Evolutionary conservation across 169 alveolate genomes (phyloP).

Genomic region (Plasmodium gallinaceum): DNA sequence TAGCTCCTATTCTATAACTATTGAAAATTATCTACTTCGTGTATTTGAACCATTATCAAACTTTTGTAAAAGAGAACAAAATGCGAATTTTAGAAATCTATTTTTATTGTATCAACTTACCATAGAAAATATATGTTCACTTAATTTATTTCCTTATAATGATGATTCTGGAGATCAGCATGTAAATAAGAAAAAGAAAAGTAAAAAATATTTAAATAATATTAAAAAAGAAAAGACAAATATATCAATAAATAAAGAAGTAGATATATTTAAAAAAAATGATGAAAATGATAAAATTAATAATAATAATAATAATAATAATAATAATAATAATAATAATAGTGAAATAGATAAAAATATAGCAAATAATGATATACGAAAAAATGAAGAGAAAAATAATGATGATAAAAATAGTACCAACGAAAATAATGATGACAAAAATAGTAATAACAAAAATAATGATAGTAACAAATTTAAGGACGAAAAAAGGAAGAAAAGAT

Average conservation of each 20-base stretch:
- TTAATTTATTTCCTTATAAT: slow-evolving; percentile 24
- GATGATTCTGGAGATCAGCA: not conserved
- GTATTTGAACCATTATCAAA: slow-evolving; percentile 59
- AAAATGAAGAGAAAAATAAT: not conserved
- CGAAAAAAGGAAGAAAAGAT: not conserved
- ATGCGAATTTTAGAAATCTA: slow-evolving; percentile 56
- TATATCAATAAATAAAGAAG: not conserved
- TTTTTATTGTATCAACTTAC: slow-evolving; percentile 60
- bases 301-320: not conserved
- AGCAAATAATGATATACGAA: not conserved
- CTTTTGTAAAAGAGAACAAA: slow-evolving; percentile 63
- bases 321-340: not conserved
- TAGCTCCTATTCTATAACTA: slow-evolving; percentile 46
- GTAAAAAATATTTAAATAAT: not conserved
- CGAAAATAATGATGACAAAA: not conserved
- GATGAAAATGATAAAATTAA: not conserved
- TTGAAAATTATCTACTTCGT: slow-evolving; percentile 49
- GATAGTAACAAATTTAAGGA: not conserved
- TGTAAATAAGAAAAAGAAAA: not conserved
- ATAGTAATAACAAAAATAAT: slow-evolving; percentile 2
- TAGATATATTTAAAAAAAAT: not conserved
- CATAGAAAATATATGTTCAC: slow-evolving; percentile 22
- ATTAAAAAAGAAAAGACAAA: not conserved
- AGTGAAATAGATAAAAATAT: not conserved
- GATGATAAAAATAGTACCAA: not conserved